Conservation (phyloP, 306 rosid species). For the Begonia loranthoides region DNA sequence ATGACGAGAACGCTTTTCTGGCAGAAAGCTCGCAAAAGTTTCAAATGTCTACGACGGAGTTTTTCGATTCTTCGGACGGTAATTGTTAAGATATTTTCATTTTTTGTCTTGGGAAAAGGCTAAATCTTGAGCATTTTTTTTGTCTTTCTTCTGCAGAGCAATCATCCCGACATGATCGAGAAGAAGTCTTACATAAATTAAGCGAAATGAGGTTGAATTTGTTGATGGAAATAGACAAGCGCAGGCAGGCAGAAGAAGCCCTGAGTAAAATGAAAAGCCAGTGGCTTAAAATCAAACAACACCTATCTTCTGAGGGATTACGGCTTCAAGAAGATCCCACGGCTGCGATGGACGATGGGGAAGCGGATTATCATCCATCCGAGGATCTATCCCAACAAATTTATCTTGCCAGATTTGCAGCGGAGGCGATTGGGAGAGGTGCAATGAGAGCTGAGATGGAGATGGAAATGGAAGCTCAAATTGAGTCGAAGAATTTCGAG, state of each 20-base stretch:
- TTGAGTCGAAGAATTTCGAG: slow-evolving; percentile 78
- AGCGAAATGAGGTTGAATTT: slow-evolving; percentile 56
- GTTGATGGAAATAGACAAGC: slow-evolving; percentile 68
- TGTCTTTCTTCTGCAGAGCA: slow-evolving; percentile 14
- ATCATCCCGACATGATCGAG: slow-evolving; percentile 21
- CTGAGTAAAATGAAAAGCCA: slow-evolving; percentile 38
- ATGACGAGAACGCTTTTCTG: slow-evolving; percentile 50
- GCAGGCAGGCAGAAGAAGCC: slow-evolving; percentile 79
- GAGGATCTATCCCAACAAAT: slow-evolving; percentile 67
- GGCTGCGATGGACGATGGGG: slow-evolving; percentile 21
- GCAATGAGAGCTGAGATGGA: slow-evolving; percentile 72
- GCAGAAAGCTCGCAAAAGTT: slow-evolving; percentile 27
- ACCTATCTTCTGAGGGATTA: slow-evolving; percentile 45
- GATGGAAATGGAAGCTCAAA: slow-evolving; percentile 60
- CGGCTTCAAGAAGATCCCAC: slow-evolving; percentile 47
- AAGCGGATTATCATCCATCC: slow-evolving; percentile 37
- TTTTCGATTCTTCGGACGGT: slow-evolving; percentile 92
- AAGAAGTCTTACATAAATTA: slow-evolving; percentile 26
- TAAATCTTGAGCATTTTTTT: neutral
- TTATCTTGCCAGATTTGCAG: slow-evolving; percentile 60
- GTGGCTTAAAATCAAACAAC: slow-evolving; percentile 65
- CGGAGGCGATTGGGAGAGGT: slow-evolving; percentile 75
- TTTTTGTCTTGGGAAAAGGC: neutral
- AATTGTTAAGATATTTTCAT: slow-evolving; percentile 4
- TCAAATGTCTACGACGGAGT: slow-evolving; percentile 39